Conservation (phyloP, 257 asterid genomes). For the Gardenia jasminoides region DNA sequence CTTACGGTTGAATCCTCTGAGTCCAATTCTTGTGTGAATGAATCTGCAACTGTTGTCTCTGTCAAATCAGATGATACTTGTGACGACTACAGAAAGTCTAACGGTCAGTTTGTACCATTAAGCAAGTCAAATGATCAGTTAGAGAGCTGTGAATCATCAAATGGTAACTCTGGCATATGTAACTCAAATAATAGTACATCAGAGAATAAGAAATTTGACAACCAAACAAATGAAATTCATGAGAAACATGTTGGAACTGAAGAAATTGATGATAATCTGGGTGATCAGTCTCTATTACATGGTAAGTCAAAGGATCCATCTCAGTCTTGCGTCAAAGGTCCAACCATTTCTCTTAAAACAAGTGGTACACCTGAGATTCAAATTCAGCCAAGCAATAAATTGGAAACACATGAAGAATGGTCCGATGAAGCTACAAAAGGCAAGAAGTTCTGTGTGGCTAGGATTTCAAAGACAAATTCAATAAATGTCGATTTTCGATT, state of each 20-base stretch:
- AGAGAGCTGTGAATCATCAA: slow-evolving; percentile 40
- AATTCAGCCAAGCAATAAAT: slow-evolving; percentile 49
- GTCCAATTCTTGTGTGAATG: slow-evolving; percentile 33
- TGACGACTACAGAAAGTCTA: slow-evolving; percentile 35
- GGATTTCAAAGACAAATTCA: slow-evolving; percentile 75
- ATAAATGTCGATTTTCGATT: slow-evolving; percentile 92
- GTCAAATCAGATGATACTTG: slow-evolving; percentile 37
- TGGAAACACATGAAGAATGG: slow-evolving; percentile 47
- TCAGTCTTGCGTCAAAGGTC: slow-evolving; percentile 18
- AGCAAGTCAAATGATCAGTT: slow-evolving; percentile 36
- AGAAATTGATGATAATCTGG: slow-evolving; percentile 36
- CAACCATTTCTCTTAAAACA: slow-evolving; percentile 38
- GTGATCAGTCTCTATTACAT: slow-evolving; percentile 32
- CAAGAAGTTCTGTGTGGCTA: slow-evolving; percentile 67
- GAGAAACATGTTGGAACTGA: slow-evolving; percentile 49
- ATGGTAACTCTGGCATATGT: slow-evolving; percentile 30
- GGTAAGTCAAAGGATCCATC: slow-evolving; percentile 25
- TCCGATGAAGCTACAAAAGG: slow-evolving; percentile 55
- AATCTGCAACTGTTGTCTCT: slow-evolving; percentile 41
- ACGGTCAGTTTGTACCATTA: slow-evolving; percentile 38
- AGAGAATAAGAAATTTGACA: slow-evolving; percentile 23
- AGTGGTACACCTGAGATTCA: slow-evolving; percentile 46
- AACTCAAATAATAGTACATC: not conserved
- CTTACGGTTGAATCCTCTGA: slow-evolving; percentile 40
- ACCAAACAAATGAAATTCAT: slow-evolving; percentile 43